Evolutionary conservation across 345 rosid species (phyloP), one percentile per base, ranked within the genome.

Genomic region (Clausena lansium): DNA sequence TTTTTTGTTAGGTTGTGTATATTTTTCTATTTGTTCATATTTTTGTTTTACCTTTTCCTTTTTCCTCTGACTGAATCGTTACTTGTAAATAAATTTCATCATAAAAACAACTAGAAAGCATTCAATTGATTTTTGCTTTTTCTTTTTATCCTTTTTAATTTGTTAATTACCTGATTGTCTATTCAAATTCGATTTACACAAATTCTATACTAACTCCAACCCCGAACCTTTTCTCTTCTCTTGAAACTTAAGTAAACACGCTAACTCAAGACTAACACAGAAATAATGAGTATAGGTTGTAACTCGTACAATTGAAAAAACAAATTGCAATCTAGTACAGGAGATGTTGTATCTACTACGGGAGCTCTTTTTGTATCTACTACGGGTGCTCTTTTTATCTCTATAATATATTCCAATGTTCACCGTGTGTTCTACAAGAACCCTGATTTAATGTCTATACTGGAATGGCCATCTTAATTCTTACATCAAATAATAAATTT

Each of bases 71-170:
- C 57, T 13, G 66, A 73, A 35, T 33, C 7, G 19, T 70, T 39
- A 45, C 28, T 64, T 70, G 81, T 68, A 72, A 27, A 81, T 50
- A 63, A 45, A 58, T 69, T 73, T 74, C 68, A 70, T 60, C 15
- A 14, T 27, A 45, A 14, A 33, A 58, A 74, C 27, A 33, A 14
- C 35, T 57, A 75, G 57, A 28, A 32, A 79, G 54, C 22, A 76
- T 67, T 27, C 10, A 55, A 52, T 54, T 76, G 55, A 35, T 27
- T 45, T 25, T 38, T 45, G 11, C 24, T 11, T 30, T 22, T 7
- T 9, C 14, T 41, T 6, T 24, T 30, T 30, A 1, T 33, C 50
- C 0, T 3, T 13, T 13, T 45, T 45, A 45, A 13, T 13, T 45
- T 13, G 50, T 45, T 55, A 27, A 55, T 33, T 25, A 52, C 14